phyloP scores from a whole-genome alignment of 2,329 filamentous ascomycete genomes.

The Calonectria honghensis region DNA sequence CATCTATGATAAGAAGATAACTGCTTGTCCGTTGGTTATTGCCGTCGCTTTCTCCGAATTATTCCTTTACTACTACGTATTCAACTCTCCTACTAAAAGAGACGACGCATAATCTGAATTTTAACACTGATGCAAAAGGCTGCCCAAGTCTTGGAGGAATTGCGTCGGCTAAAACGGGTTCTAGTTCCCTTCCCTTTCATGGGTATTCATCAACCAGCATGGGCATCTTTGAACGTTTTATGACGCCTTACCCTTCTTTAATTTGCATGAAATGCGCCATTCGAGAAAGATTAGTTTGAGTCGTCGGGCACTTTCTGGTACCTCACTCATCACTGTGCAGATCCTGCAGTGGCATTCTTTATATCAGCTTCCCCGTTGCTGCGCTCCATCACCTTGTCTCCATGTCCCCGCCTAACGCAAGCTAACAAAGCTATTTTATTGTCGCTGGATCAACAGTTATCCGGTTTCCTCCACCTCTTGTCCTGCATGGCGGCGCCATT shows the following conservation, averaged over 20 bases:
- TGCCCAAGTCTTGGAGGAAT: neutral
- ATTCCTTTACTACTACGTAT: neutral
- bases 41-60: neutral
- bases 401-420: neutral
- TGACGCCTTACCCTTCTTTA: neutral
- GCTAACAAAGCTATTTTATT: neutral
- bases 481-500: neutral
- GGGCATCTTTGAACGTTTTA: neutral
- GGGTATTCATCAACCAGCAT: neutral
- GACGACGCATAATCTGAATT: no score
- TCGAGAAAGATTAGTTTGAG: neutral
- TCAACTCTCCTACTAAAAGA: neutral
- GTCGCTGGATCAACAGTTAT: neutral
- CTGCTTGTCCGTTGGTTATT: neutral
- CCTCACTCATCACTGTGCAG: neutral
- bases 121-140: neutral
- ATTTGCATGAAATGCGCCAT: neutral
- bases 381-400: neutral
- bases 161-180: neutral
- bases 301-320: neutral
- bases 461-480: neutral
- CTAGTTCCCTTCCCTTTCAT: neutral
- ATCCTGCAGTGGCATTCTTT: neutral
- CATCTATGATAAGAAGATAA: conserved; percentile 1
- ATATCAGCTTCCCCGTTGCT: neutral